Base-by-base conservation (phyloP, 257 asterid species). In the Petrea volubilis region DNA sequence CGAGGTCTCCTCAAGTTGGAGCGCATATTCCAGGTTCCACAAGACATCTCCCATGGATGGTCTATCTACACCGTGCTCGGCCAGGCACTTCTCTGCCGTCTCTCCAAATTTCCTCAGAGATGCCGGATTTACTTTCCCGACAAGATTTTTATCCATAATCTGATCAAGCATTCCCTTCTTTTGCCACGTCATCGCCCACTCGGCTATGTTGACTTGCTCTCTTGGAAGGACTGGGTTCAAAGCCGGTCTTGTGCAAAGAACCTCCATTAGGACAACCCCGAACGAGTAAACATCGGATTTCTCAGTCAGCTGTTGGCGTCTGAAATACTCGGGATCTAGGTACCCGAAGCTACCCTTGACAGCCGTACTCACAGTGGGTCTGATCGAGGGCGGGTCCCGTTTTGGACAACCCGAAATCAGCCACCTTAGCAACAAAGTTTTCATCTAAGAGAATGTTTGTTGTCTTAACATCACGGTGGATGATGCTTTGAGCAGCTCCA, bases 331-430 rank as follows among this genome's bases (percentile, higher is more conserved):
- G 0, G 96, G 96, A 72, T 89, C 96, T 3, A 89, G 88, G 77
- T 89, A 89, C 14, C 96, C 96, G 24, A 89, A 89, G 77, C 96
- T 89, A 21, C 96, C 96, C 63, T 89, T 89, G 55, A 89, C 96
- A 34, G 96, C 96, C 0, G 96, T 89, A 53, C 96, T 89, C 63
- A 89, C 96, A 7, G n/a, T 89, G 96, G 14, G 96, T 89, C 81
- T 89, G 94, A 58, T 87, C 96, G 7, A 87, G 57, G 27, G 91
- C 84, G 0, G 96, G 96, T 0, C 96, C 96, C 0, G 91, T 55
- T 74, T 87, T 89, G n/a, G 96, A 89, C 33, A 89, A 84, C 24
- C 96, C 96, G 40, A 89, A 89, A 72, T 89, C 96, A 5, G 96
- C 96, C 8, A 89, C 94, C 74, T 89, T 89, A 2, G 96, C 96